phyloP scores from a whole-genome alignment of 1,139 yeast species.

The Magnusiomyces fungicola region DNA sequence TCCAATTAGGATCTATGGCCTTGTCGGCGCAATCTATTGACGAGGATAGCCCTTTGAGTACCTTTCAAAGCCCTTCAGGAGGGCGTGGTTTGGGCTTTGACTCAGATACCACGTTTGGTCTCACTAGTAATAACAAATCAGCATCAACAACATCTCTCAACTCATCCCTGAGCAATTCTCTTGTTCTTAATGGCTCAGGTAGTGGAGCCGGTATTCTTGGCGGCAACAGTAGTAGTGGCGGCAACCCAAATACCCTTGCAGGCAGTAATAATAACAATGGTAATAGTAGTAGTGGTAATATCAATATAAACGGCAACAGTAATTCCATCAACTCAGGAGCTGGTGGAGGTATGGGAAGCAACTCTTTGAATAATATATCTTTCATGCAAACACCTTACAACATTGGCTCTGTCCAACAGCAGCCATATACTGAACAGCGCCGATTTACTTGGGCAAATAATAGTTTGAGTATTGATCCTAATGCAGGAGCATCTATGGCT shows the following conservation, averaged over 20 bases:
- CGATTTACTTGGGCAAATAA: constrained; percentile 2
- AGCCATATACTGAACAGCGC: constrained; percentile 2
- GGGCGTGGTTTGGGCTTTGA: neutral
- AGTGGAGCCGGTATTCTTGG: neutral
- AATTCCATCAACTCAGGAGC: too few species aligned
- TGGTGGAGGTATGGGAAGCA: neutral
- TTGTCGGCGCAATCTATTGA: neutral
- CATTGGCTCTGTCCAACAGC: neutral
- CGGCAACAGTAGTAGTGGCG: neutral
- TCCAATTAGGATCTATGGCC: constrained; percentile 1
- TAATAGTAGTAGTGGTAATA: neutral
- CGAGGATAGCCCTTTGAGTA: neutral
- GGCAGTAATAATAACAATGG: neutral
- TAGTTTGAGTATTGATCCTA: neutral
- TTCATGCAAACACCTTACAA: constrained; percentile 1
- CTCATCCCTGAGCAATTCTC: neutral
- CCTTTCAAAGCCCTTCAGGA: neutral
- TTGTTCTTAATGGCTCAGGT: neutral
- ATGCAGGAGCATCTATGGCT: neutral
- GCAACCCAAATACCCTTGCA: neutral
- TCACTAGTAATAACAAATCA: neutral
- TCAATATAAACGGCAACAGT: neutral
- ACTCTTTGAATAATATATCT: neutral
- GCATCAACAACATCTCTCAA: neutral
- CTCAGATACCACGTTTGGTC: neutral